Base-by-base conservation (phyloP, 495 filamentous ascomycete genomes). In the Penicillium steckii region DNA sequence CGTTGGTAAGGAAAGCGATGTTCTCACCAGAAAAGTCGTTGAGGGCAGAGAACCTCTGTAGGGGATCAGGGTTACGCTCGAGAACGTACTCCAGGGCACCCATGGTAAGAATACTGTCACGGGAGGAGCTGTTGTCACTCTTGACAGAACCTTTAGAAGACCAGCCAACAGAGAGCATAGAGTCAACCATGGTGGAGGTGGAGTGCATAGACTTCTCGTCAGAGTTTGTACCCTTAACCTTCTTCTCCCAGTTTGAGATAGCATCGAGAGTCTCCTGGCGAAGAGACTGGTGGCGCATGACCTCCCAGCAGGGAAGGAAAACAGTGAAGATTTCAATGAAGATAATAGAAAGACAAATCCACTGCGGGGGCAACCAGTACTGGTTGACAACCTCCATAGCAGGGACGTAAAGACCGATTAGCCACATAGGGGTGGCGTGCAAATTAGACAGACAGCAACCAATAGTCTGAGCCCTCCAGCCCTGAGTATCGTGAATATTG, bases 1-100 rank as follows among this genome's bases (percentile, higher is more conserved):
- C 73, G 49, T 72, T 66, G 23, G 73, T 82, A 1, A 87, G 75
- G 72, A 88, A 88, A 52, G 80, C 76, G 43, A 88, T 81, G 67
- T 87, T 88, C 62, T 87, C 85, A 25, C 80, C 84, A 15, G 83
- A 85, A 61, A 87, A 85, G 48, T 87, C 84, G 49, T 76, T 70
- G 6, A 76, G 72, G 6, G 84, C 81, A 4, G 84, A 80, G 66
- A 85, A 88, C 27, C 77, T 57, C 29, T 80, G 79, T 0, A 88
- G 74, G 2, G 77, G 75, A 4, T 70, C 67, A 3, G 80, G 75
- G 64, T 83, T 81, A 49, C 71, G 74, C 25, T 69, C 60, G 0
- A 88, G 73, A 44, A 79, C 77, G 52, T 81, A 71, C 46, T 86
- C 83, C 3, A 88, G 75, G 2, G 81, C 81, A 30, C 72, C 65